These are phyloP conservation scores for Phytophthora pluvialis DNA, from an alignment of 352 stramenopile genomes.

Conservation along the genomic window DNA sequence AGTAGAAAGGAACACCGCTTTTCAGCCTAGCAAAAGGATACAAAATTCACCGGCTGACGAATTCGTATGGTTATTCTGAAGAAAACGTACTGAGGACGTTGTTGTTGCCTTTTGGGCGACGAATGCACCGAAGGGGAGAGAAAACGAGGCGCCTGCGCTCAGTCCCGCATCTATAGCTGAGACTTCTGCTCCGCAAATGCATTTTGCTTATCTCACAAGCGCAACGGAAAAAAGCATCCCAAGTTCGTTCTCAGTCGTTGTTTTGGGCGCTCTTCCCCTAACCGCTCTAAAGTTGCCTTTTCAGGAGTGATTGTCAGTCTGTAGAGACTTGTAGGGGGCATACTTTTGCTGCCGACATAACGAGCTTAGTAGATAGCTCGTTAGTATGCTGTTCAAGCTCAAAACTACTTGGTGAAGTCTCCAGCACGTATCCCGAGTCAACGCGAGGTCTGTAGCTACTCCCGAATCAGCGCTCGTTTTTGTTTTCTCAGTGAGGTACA, in stretches of 20 bases:
- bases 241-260: constrained; percentile 4
- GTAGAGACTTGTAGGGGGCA: not conserved
- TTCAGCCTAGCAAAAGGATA: too few relatives aligned
- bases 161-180: not conserved
- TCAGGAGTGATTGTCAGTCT: constrained; percentile 26
- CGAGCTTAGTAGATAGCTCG: too few relatives aligned
- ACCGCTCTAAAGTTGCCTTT: constrained; percentile 17
- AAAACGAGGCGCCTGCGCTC: not conserved
- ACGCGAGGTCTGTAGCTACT: too few relatives aligned
- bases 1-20: too few relatives aligned
- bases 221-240: not conserved
- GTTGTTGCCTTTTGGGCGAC: constrained; percentile 1
- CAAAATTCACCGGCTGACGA: too few relatives aligned
- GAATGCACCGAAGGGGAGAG: constrained; percentile 3
- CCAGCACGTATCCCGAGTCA: too few relatives aligned
- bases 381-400: too few relatives aligned
- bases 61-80: not conserved
- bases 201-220: not conserved
- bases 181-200: not conserved
- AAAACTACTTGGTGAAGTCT: too few relatives aligned
- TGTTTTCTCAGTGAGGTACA: too few relatives aligned
- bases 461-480: too few relatives aligned
- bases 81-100: too few relatives aligned
- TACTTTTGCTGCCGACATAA: too few relatives aligned
- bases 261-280: constrained; percentile 9